phyloP scores from a whole-genome alignment of 495 filamentous ascomycete genomes.

The Tetracladium setigerum region DNA sequence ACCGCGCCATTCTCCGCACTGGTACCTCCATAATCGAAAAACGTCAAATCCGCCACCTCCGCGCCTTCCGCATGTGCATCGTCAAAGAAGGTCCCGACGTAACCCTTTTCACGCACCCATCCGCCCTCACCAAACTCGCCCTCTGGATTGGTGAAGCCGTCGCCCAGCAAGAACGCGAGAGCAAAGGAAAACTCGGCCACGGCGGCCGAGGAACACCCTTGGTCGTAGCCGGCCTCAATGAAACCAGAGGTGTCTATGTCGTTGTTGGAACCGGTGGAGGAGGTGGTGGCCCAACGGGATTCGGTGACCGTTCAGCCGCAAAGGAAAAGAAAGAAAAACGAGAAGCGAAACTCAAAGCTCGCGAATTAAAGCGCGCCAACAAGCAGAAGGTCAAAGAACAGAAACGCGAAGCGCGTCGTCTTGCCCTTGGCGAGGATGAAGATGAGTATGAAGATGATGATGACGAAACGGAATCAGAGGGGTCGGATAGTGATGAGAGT shows the following conservation, averaged over 20 bases:
- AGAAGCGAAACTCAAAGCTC: conserved; percentile 54
- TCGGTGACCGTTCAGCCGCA: conserved; percentile 52
- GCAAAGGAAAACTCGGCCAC: conserved; percentile 55
- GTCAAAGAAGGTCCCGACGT: conserved; percentile 94
- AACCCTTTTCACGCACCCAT: conserved; percentile 79
- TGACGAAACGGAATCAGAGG: conserved; percentile 45
- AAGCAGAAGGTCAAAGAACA: conserved; percentile 56
- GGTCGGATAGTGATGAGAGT: conserved; percentile 48
- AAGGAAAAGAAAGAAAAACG: conserved; percentile 50
- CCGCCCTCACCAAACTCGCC: conserved; percentile 85
- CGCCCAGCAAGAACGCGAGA: conserved; percentile 75
- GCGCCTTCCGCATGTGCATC: conserved; percentile 88
- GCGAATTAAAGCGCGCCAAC: conserved; percentile 48
- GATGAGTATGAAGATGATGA: conserved; percentile 51
- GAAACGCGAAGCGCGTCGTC: conserved; percentile 39
- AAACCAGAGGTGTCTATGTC: conserved; percentile 82
- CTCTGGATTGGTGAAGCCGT: conserved; percentile 94
- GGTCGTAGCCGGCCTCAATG: conserved; percentile 83
- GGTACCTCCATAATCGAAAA: conserved; percentile 88
- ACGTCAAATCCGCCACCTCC: conserved; percentile 83
- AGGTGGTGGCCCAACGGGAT: conserved; percentile 34
- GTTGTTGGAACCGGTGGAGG: conserved; percentile 82
- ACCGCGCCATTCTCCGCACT: conserved; percentile 88
- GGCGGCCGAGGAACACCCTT: conserved; percentile 73
- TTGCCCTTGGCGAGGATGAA: conserved; percentile 41